Base-by-base conservation (phyloP, 257 asterid genomes). In the Fraxinus excelsior region DNA sequence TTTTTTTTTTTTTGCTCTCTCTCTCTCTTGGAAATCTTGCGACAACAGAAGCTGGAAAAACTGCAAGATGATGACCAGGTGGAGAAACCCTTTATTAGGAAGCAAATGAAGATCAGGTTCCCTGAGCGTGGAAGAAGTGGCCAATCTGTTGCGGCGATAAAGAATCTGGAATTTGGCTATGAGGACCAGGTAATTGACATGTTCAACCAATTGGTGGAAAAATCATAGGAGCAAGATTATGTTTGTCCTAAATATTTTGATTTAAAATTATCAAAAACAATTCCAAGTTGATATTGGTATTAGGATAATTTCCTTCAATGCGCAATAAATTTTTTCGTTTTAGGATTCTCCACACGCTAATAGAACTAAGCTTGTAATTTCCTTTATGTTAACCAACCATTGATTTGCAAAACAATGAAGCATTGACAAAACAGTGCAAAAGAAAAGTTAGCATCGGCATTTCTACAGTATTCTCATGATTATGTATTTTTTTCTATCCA, bases 51-150 rank as follows among this genome's bases (percentile, higher is more conserved):
- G 88, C 90, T 96, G 82, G 99, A 93, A 83, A 96, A 88, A 79
- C 98, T 96, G 82, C 94, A 87, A 87, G 94, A 93, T 25, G 91
- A 70, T 81, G 97, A 93, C 73, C 97, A 91, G 86, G 84, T 96
- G 80, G 97, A 96, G 89, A 96, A 96, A 82, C 99, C 98, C 19
- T 96, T 96, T 86, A 90, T 90, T 67, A 85, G 98, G 73, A 96
- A 96, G 88, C 99, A 93, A 91, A 96, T 93, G 97, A 96, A 90
- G 91, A 96, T 96, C 78, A 88, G 97, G 79, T 96, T 96, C 82
- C 99, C 99, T 0, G 97, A 91, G 76, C 97, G 98, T 68, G 99
- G 96, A 82, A 84, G 90, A 88, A 96, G 99, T 79, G 99, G 99
- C 32, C 83, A 92, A 72, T 82, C 87, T 76, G 95, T 91, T 44